Conservation (phyloP, 2,329 filamentous ascomycete species). For the Exophiala alcalophila region DNA sequence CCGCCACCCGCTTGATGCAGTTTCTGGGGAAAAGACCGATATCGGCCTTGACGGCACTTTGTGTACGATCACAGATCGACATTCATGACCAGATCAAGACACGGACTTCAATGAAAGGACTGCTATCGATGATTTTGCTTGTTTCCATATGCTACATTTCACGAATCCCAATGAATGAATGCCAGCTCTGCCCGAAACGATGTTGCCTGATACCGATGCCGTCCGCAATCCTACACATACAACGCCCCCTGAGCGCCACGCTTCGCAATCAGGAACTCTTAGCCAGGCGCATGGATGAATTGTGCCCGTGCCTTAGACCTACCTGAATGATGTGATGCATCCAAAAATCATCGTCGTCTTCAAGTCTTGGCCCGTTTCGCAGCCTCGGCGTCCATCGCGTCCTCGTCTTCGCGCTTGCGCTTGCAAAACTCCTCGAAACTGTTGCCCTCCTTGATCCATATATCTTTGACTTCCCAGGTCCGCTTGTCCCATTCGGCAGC, state of each 20-base stretch:
- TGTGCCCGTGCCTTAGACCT: too few relatives aligned
- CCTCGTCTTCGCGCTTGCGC: slow-evolving; percentile 27
- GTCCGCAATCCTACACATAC: too few relatives aligned
- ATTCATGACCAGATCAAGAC: too few relatives aligned
- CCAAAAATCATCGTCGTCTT: neutral
- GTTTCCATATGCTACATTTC: neutral
- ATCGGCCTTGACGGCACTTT: slow-evolving; percentile 3
- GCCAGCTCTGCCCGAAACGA: too few relatives aligned
- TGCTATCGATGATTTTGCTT: neutral
- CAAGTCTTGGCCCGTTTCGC: slow-evolving; percentile 26
- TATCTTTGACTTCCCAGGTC: slow-evolving; percentile 39
- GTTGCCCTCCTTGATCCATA: slow-evolving; percentile 37
- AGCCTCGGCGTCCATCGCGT: slow-evolving; percentile 23
- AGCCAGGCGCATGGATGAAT: too few relatives aligned
- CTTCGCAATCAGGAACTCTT: too few relatives aligned
- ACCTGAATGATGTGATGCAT: neutral
- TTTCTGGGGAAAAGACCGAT: slow-evolving; percentile 8
- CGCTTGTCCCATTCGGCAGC: slow-evolving; percentile 52
- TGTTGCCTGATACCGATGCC: too few relatives aligned
- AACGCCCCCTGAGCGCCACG: too few relatives aligned
- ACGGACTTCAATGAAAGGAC: too few relatives aligned
- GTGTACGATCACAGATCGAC: too few relatives aligned
- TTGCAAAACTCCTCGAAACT: slow-evolving; percentile 32
- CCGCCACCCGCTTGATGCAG: neutral
- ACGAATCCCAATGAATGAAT: too few relatives aligned